These are phyloP conservation scores for Escovopsis sp. DNA, from an alignment of 2,329 filamentous ascomycete genomes.

Conservation along the genomic window DNA sequence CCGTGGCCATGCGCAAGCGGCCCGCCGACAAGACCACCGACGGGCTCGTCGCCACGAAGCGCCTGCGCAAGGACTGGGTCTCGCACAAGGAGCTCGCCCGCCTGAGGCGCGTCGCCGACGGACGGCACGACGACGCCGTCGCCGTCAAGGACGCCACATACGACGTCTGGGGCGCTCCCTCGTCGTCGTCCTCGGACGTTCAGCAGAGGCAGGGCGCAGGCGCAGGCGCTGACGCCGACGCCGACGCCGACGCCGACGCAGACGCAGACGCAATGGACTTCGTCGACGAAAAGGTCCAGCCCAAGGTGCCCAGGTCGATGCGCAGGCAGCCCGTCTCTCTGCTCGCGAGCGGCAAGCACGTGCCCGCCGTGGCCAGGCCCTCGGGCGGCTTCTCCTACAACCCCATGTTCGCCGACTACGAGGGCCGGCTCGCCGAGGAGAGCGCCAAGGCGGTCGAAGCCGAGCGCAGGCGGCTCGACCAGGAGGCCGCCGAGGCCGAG, in stretches of 20 bases:
- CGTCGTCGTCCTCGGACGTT: no score
- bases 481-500: conserved; percentile 51
- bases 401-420: conserved; percentile 75
- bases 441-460: conserved; percentile 65
- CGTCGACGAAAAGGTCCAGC: conserved; percentile 48
- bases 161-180: conserved; percentile 59
- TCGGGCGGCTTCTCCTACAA: conserved; percentile 85
- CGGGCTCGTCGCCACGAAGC: conserved; percentile 61
- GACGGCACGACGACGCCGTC: conserved; percentile 42
- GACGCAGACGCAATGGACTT: conserved; percentile 36
- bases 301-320: conserved; percentile 61
- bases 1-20: conserved; percentile 67
- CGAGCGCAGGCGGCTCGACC: conserved; percentile 59
- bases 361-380: conserved; percentile 68
- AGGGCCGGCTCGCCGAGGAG: conserved; percentile 57
- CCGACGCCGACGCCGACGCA: conserved; percentile 14
- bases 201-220: no score
- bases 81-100: conserved; percentile 71
- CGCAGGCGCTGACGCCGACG: conserved; percentile 22
- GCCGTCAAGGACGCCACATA: conserved; percentile 49
- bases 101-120: conserved; percentile 65
- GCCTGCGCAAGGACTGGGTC: conserved; percentile 63
- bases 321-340: conserved; percentile 68
- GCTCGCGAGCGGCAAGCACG: conserved; percentile 62
- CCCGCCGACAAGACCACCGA: conserved; percentile 48